Conservation (phyloP, 495 filamentous ascomycete species). For the Collariella sp. region DNA sequence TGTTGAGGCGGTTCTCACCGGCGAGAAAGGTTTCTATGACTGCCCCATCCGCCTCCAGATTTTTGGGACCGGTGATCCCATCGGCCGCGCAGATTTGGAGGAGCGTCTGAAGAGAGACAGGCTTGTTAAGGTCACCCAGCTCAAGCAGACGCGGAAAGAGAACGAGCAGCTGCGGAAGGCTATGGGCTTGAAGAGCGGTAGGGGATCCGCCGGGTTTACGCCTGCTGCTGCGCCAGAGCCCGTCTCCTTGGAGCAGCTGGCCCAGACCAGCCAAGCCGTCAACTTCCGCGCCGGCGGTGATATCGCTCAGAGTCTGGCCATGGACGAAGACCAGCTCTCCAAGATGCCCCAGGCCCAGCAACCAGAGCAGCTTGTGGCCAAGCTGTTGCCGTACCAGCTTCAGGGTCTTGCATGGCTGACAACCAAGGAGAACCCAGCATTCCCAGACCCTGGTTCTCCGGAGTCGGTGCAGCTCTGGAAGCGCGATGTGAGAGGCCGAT, state of each 20-base stretch:
- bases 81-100: conserved; percentile 44
- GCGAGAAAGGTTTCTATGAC: conserved; percentile 53
- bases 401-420: conserved; percentile 81
- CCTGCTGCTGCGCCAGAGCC: conserved; percentile 27
- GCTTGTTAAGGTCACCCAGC: conserved; percentile 39
- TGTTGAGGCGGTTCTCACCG: conserved; percentile 54
- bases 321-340: conserved; percentile 61
- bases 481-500: conserved; percentile 41
- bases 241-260: conserved; percentile 48
- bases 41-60: conserved; percentile 61
- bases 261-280: conserved; percentile 59
- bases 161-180: conserved; percentile 39
- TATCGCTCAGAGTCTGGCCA: conserved; percentile 56
- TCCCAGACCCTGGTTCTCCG: conserved; percentile 52
- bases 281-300: conserved; percentile 48
- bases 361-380: conserved; percentile 53
- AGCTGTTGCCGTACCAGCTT: conserved; percentile 73
- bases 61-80: conserved; percentile 54
- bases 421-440: conserved; percentile 59
- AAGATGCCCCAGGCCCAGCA: conserved; percentile 66
- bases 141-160: conserved; percentile 42
- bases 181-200: conserved; percentile 28
- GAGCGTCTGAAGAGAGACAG: conserved; percentile 53
- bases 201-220: conserved; percentile 27
- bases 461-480: conserved; percentile 81